These are phyloP conservation scores for Colletotrichum aenigma DNA, from an alignment of 2,329 filamentous ascomycete species.

Conservation along the genomic window DNA sequence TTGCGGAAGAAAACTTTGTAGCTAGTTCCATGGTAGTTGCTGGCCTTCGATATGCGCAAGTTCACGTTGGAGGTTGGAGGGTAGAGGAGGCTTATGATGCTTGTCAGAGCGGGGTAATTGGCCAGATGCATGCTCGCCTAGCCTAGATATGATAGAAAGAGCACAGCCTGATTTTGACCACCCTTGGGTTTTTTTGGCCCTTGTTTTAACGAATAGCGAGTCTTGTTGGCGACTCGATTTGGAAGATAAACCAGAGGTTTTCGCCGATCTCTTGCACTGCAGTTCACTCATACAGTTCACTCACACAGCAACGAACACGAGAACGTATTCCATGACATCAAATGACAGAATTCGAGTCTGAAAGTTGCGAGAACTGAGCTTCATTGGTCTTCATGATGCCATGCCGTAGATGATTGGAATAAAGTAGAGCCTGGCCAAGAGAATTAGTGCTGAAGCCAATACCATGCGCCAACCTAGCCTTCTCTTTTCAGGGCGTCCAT, in stretches of 20 bases:
- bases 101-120: neutral
- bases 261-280: neutral
- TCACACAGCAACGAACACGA: neutral
- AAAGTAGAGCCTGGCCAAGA: neutral
- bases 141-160: neutral
- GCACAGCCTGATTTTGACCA: neutral
- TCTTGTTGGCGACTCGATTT: neutral
- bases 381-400: neutral
- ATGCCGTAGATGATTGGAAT: neutral
- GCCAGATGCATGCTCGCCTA: neutral
- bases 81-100: neutral
- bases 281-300: neutral
- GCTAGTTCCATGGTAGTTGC: neutral
- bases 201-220: neutral
- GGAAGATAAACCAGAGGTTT: neutral
- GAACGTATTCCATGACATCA: neutral
- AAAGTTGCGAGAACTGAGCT: neutral
- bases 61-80: neutral
- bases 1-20: neutral
- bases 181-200: fast-evolving
- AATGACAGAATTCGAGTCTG: neutral
- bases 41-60: neutral
- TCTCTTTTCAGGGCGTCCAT: too few species aligned
- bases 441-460: too few species aligned
- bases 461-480: too few species aligned